Conservation (phyloP, 148 eudicot species). For the Drosera capensis region DNA sequence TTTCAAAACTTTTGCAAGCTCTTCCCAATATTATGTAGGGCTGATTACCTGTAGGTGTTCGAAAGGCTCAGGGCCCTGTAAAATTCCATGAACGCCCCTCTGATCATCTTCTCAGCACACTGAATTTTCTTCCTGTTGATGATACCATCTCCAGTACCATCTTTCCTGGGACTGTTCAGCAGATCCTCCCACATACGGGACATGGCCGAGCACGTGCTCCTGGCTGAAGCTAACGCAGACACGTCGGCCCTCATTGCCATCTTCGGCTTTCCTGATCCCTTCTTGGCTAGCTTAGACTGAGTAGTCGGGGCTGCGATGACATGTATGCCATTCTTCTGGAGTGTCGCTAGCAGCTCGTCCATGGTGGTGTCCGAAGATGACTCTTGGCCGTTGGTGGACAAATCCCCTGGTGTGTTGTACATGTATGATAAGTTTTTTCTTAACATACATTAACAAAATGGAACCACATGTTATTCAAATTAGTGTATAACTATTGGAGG, state of each 20-base stretch:
- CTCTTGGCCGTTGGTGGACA: conserved; percentile 26
- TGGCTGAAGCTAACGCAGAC: conserved; percentile 41
- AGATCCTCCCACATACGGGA: conserved; percentile 73
- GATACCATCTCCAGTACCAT: conserved; percentile 24
- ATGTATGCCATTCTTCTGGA: conserved; percentile 64
- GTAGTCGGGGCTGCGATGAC: conserved; percentile 23
- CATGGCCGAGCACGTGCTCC: conserved; percentile 55
- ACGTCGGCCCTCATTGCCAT: conserved; percentile 63
- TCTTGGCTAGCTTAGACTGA: conserved; percentile 24
- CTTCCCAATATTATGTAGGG: neutral
- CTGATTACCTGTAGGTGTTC: conserved; percentile 62
- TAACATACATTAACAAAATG: no score
- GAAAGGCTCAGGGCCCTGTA: conserved; percentile 85
- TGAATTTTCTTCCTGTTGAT: conserved; percentile 58
- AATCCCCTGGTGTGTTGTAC: conserved; percentile 40
- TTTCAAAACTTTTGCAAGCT: no score
- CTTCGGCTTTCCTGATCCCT: conserved; percentile 52
- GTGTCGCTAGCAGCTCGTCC: conserved; percentile 34
- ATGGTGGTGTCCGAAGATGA: conserved; percentile 16
- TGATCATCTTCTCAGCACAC: conserved; percentile 88
- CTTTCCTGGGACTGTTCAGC: conserved; percentile 55
- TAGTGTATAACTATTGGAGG: no score
- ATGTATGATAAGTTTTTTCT: no score
- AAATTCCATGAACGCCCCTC: conserved; percentile 82
- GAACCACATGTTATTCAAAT: no score